Evolutionary conservation across 768 basidiomycete genomes (phyloP).

Genomic region (Dioszegia aurantiaca): DNA sequence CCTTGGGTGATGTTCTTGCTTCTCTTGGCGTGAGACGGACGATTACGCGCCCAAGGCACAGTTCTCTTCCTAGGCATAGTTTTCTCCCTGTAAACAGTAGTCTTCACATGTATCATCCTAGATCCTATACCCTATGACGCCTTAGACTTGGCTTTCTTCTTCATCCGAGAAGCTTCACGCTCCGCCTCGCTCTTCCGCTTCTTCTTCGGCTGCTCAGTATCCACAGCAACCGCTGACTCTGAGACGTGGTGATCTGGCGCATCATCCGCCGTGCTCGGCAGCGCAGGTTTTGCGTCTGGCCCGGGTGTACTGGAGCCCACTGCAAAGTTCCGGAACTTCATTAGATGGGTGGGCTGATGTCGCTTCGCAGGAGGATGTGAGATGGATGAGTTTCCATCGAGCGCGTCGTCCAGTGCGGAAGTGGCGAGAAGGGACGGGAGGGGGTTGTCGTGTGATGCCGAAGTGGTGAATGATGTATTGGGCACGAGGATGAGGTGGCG

Average conservation of each 20-base stretch:
- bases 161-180: conserved; percentile 14
- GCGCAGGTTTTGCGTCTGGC: conserved; percentile 8
- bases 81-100: background rate
- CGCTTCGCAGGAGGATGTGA: conserved; percentile 24
- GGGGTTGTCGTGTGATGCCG: conserved; percentile 11
- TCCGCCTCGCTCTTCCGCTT: conserved; percentile 19
- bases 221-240: background rate
- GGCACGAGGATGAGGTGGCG: conserved; percentile 41
- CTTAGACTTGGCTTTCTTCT: conserved; percentile 31
- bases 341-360: conserved; percentile 38
- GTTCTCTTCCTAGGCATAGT: too few species aligned
- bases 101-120: background rate
- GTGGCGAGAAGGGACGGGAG: conserved; percentile 32
- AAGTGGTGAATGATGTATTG: conserved; percentile 6
- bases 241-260: background rate
- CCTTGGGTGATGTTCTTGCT: background rate
- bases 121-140: too few species aligned
- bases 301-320: conserved; percentile 40
- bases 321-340: conserved; percentile 50
- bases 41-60: too few species aligned
- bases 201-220: conserved; percentile 17
- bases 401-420: conserved; percentile 8
- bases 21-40: background rate
- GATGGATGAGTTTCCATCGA: background rate
- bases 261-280: background rate